Percentiles rank a stretch among this genome's conserved stretches.
phyloP scores from a whole-genome alignment of 2,329 filamentous ascomycete species.

The Fusarium lateritium region DNA sequence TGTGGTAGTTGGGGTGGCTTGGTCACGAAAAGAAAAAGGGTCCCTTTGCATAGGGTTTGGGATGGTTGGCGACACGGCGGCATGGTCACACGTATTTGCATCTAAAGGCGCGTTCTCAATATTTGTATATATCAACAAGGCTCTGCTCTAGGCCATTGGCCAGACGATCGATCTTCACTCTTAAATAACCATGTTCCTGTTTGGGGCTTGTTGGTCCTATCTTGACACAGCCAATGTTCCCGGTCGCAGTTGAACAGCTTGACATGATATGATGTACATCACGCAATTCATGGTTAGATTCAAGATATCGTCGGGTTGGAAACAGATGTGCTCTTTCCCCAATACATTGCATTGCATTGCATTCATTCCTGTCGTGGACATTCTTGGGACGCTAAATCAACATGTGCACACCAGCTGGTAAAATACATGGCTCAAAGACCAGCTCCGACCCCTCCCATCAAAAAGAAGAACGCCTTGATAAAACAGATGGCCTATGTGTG shows the following conservation, averaged over 20 bases:
- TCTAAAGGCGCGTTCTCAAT: constrained; percentile 45
- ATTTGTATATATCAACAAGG: constrained; percentile 45
- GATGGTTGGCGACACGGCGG: constrained; percentile 33
- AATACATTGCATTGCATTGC: constrained; percentile 33
- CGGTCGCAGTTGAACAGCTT: not conserved
- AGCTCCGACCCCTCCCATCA: constrained; percentile 9
- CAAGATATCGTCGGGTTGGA: not conserved
- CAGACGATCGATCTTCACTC: constrained; percentile 52
- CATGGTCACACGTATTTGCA: constrained; percentile 43
- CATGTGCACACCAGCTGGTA: constrained; percentile 6
- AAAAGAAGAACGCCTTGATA: constrained; percentile 22
- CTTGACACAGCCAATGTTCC: not conserved
- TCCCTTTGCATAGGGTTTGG: constrained; percentile 33
- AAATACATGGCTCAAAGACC: constrained; percentile 20
- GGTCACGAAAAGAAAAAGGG: constrained; percentile 17
- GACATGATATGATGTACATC: not conserved
- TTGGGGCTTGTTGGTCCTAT: constrained; percentile 8
- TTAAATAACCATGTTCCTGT: constrained; percentile 36
- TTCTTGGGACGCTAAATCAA: constrained; percentile 14
- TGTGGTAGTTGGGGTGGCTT: constrained; percentile 27
- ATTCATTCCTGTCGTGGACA: constrained; percentile 37
- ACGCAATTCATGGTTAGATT: not conserved
- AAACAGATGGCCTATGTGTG: constrained; percentile 45
- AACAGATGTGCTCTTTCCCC: constrained; percentile 20
- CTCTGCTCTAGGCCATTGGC: constrained; percentile 35